These are phyloP conservation scores for Isatis tinctoria DNA, from an alignment of 345 rosid genomes.

Conservation along the genomic window DNA sequence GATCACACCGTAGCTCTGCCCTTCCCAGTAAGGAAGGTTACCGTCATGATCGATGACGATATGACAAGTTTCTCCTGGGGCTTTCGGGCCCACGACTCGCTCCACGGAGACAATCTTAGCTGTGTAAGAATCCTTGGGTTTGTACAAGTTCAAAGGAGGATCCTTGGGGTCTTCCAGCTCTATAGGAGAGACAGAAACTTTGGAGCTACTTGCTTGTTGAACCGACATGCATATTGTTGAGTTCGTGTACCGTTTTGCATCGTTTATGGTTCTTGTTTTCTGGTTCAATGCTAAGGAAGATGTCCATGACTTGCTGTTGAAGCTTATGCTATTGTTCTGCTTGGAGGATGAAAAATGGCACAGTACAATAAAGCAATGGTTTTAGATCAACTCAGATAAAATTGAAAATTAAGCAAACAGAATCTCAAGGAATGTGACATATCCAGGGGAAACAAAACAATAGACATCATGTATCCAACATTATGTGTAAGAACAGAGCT, in stretches of 20 bases:
- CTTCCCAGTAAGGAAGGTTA: conserved; percentile 99
- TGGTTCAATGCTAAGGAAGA: conserved; percentile 42
- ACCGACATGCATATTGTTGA: conserved; percentile 65
- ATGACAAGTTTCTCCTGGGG: conserved; percentile 98
- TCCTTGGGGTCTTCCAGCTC: conserved; percentile 73
- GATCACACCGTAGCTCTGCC: conserved; percentile 96
- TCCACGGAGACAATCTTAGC: conserved; percentile 94
- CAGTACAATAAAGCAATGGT: background rate
- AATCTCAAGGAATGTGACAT: background rate
- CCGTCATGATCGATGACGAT: conserved; percentile 95
- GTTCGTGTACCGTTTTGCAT: conserved; percentile 25
- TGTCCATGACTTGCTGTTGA: conserved; percentile 55
- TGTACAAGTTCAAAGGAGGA: conserved; percentile 82
- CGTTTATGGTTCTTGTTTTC: conserved; percentile 39
- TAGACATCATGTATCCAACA: background rate
- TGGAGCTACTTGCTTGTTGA: conserved; percentile 69
- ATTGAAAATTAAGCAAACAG: background rate
- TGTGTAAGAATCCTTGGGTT: conserved; percentile 84
- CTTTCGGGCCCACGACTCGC: conserved; percentile 81
- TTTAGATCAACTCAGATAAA: background rate
- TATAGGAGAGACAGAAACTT: conserved; percentile 67
- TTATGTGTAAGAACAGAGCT: background rate
- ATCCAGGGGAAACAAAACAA: background rate
- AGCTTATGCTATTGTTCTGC: conserved; percentile 55
- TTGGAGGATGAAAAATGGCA: background rate